Percentiles rank a stretch among this genome's conserved stretches.
phyloP scores from a whole-genome alignment of 2,329 filamentous ascomycete genomes.

The Fusarium stilboides region DNA sequence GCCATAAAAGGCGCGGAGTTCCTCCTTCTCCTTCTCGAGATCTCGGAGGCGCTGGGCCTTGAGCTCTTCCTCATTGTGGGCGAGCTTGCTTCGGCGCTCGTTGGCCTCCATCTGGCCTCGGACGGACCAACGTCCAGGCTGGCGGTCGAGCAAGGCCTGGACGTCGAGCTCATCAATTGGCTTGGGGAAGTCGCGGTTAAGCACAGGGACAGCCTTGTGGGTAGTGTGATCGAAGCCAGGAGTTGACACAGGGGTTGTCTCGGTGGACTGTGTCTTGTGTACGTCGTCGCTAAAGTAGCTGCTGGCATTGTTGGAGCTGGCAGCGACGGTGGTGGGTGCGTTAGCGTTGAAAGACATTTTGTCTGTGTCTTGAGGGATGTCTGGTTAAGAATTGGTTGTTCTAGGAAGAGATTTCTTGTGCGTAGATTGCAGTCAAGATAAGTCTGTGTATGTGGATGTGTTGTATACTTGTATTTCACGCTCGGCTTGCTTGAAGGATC shows the following conservation, averaged over 20 bases:
- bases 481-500: constrained; percentile 9
- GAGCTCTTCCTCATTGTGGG: constrained; percentile 46
- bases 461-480: constrained; percentile 11
- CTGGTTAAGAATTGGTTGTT: constrained; percentile 2
- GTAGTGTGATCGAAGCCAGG: constrained; percentile 33
- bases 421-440: background rate
- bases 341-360: constrained; percentile 27
- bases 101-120: constrained; percentile 55
- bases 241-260: constrained; percentile 43
- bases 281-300: constrained; percentile 35
- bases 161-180: constrained; percentile 59
- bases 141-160: constrained; percentile 60
- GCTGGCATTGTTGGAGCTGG: constrained; percentile 32
- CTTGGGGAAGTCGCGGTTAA: constrained; percentile 59
- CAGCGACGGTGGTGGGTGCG: constrained; percentile 31
- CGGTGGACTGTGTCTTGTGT: constrained; percentile 45
- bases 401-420: background rate
- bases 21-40: constrained; percentile 64
- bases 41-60: constrained; percentile 57
- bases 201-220: constrained; percentile 54
- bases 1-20: constrained; percentile 60
- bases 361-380: constrained; percentile 2
- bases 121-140: constrained; percentile 61
- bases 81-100: constrained; percentile 47
- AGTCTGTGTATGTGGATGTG: constrained; percentile 2